A percentile compares a stretch with the other conserved stretches of the same genome.
phyloP scores from a whole-genome alignment of 2,329 filamentous ascomycete species.

The Epichloe scottii region DNA sequence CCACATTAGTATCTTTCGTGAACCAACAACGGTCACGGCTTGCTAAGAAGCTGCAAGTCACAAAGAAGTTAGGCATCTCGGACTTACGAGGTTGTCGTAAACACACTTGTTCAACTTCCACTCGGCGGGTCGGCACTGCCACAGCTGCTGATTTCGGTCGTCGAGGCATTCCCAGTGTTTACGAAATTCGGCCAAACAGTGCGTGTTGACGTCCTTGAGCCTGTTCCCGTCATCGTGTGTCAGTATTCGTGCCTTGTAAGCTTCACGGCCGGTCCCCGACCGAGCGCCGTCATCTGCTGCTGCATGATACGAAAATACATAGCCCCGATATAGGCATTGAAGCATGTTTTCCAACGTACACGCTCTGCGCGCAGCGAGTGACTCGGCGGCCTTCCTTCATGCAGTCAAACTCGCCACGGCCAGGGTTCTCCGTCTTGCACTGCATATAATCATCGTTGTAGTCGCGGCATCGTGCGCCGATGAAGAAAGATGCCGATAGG shows the following conservation, averaged over 20 bases:
- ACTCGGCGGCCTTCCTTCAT: constrained; percentile 94
- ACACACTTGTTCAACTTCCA: constrained; percentile 90
- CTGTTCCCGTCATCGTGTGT: constrained; percentile 29
- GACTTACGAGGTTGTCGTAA: constrained; percentile 75
- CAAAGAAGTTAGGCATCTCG: constrained; percentile 20
- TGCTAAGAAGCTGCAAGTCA: not conserved
- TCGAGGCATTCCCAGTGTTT: constrained; percentile 93
- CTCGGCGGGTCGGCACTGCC: constrained; percentile 84
- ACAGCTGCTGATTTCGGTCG: constrained; percentile 94
- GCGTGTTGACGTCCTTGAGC: constrained; percentile 89
- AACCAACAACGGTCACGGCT: not conserved
- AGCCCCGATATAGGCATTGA: not conserved
- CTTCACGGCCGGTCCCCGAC: no score
- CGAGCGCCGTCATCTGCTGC: no score
- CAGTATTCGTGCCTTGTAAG: constrained; percentile 1
- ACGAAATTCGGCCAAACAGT: constrained; percentile 84
- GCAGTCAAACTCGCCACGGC: constrained; percentile 85
- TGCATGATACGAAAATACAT: not conserved
- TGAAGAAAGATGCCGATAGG: constrained; percentile 88
- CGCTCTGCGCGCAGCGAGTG: constrained; percentile 88
- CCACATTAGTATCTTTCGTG: not conserved
- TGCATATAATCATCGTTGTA: constrained; percentile 99
- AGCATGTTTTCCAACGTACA: constrained; percentile 48
- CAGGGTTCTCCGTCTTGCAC: constrained; percentile 92
- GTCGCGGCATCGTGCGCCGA: constrained; percentile 82